phyloP scores from a whole-genome alignment of 2,329 filamentous ascomycete genomes.

The Dothidotthia symphoricarpi region DNA sequence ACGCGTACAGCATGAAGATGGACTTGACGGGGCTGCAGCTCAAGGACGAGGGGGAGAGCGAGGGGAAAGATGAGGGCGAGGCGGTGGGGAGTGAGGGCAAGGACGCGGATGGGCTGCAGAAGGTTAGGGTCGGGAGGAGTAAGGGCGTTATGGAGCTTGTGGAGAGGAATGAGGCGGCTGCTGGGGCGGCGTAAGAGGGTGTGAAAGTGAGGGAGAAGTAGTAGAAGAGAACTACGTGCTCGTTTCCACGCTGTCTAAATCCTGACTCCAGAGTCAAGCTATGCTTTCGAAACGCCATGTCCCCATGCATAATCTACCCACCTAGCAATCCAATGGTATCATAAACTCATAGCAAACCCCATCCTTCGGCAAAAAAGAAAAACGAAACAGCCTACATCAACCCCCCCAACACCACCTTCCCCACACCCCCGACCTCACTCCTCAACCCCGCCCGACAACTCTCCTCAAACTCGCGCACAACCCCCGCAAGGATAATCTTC shows the following conservation, averaged over 20 bases:
- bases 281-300: too few relatives aligned
- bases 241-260: too few relatives aligned
- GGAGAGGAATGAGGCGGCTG: constrained; percentile 60
- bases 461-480: constrained; percentile 93
- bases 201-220: not conserved
- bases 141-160: constrained; percentile 78
- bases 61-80: constrained; percentile 40
- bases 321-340: too few relatives aligned
- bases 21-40: constrained; percentile 66
- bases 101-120: constrained; percentile 54
- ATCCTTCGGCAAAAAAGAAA: too few relatives aligned
- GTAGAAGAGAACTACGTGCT: not conserved
- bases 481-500: constrained; percentile 83
- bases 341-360: too few relatives aligned
- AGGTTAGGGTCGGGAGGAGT: constrained; percentile 76
- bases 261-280: too few relatives aligned
- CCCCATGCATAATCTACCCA: too few relatives aligned
- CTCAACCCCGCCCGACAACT: constrained; percentile 72
- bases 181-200: constrained; percentile 4
- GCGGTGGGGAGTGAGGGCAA: constrained; percentile 41
- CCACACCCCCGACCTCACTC: constrained; percentile 78
- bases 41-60: constrained; percentile 42
- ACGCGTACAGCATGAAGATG: constrained; percentile 91
- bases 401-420: constrained; percentile 85
- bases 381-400: constrained; percentile 63